These are phyloP conservation scores for Tuctoria greenei DNA, from an alignment of 176 grass and related monocot genomes.

Conservation along the genomic window DNA sequence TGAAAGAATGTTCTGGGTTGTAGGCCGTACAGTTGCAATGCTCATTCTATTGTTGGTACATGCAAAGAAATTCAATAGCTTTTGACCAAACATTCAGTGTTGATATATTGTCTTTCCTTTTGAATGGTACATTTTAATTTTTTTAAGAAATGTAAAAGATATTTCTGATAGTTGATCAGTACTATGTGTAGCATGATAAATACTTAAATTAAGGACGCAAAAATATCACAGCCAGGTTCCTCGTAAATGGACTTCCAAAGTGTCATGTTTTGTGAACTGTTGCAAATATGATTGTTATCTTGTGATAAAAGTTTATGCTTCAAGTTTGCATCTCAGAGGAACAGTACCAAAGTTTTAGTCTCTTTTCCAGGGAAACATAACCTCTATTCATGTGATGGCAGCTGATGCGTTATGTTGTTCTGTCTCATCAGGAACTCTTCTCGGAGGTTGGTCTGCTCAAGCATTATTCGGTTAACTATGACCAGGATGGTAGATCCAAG, in stretches of 20 bases:
- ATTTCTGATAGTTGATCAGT: conserved; percentile 8
- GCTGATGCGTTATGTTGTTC: conserved; percentile 23
- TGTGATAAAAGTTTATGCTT: conserved; percentile 8
- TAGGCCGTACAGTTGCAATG: neutral
- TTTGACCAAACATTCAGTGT: neutral
- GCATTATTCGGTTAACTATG: conserved; percentile 83
- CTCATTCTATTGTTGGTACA: neutral
- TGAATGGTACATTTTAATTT: neutral
- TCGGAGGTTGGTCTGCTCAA: conserved; percentile 82
- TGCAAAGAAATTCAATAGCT: neutral
- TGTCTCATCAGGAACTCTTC: conserved; percentile 74
- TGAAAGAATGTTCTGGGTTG: neutral
- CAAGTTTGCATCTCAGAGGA: neutral
- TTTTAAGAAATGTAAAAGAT: neutral
- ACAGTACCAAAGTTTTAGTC: neutral
- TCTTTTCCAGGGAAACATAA: neutral
- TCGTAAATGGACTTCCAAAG: neutral
- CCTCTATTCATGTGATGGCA: conserved; percentile 6
- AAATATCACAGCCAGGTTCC: neutral
- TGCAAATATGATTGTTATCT: neutral
- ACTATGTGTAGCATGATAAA: conserved; percentile 1
- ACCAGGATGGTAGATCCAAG: conserved; percentile 75
- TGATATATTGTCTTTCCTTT: neutral
- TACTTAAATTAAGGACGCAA: neutral
- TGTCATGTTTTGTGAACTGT: conserved; percentile 1